These are phyloP conservation scores for Amanita phalloides DNA, from an alignment of 768 basidiomycete species.

Conservation along the genomic window DNA sequence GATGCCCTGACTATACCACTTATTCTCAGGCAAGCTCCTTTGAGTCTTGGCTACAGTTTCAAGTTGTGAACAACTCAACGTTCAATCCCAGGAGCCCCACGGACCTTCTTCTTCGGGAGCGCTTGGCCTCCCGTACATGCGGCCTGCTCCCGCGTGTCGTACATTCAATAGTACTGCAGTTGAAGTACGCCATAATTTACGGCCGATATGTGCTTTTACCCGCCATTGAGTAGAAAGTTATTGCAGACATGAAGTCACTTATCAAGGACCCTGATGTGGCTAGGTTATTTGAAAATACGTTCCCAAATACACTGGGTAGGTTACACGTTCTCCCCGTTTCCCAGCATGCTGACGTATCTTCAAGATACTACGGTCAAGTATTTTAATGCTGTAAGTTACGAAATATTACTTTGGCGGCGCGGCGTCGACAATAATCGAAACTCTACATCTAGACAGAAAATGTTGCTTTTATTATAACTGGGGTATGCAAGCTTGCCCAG, in stretches of 20 bases:
- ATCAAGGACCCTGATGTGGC: constrained; percentile 73
- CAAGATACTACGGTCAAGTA: constrained; percentile 75
- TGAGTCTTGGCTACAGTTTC: neutral
- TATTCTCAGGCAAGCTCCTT: constrained; percentile 38
- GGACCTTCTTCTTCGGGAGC: constrained; percentile 50
- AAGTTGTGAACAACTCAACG: neutral
- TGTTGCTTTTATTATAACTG: constrained; percentile 73
- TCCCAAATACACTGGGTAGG: constrained; percentile 71
- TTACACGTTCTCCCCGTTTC: constrained; percentile 1
- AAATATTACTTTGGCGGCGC: neutral
- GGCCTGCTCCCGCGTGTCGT: constrained; percentile 56
- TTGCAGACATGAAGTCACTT: constrained; percentile 58
- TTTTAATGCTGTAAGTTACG: constrained; percentile 40
- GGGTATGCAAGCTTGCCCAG: constrained; percentile 28
- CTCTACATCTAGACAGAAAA: constrained; percentile 41
- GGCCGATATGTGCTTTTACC: neutral
- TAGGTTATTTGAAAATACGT: constrained; percentile 72
- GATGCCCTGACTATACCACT: constrained; percentile 52
- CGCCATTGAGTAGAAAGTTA: constrained; percentile 36
- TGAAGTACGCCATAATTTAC: constrained; percentile 34
- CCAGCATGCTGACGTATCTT: neutral
- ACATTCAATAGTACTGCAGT: constrained; percentile 71
- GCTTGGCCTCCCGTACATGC: constrained; percentile 60
- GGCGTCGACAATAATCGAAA: neutral
- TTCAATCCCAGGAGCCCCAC: constrained; percentile 37